These are phyloP conservation scores for Spathaspora sp. DNA, from an alignment of 1,139 yeast genomes.

Conservation along the genomic window DNA sequence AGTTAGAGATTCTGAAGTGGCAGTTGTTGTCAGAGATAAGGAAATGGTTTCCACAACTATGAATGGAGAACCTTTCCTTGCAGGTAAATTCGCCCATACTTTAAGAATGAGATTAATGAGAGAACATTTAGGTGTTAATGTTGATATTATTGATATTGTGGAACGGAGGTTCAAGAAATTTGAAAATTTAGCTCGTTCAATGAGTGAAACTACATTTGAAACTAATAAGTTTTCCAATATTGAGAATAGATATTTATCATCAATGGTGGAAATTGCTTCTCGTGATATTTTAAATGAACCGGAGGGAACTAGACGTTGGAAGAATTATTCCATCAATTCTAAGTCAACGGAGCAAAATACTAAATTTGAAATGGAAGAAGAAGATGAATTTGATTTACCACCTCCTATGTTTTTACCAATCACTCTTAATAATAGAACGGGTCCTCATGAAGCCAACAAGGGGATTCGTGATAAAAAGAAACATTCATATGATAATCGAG, in stretches of 20 bases:
- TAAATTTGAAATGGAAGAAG: conserved; percentile 24
- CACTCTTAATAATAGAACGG: conserved; percentile 86
- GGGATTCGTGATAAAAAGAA: conserved; percentile 86
- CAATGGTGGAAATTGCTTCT: conserved; percentile 73
- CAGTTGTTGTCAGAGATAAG: conserved; percentile 82
- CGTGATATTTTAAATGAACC: conserved; percentile 57
- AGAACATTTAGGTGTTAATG: conserved; percentile 93
- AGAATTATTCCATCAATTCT: conserved; percentile 26
- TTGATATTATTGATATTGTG: conserved; percentile 80
- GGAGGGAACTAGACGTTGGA: conserved; percentile 53
- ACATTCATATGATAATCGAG: conserved; percentile 77
- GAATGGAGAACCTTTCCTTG: conserved; percentile 80
- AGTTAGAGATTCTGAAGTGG: conserved; percentile 89
- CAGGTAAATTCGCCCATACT: conserved; percentile 87
- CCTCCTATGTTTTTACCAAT: conserved; percentile 47
- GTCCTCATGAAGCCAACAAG: conserved; percentile 66
- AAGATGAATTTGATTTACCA: conserved; percentile 28
- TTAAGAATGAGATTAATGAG: conserved; percentile 90
- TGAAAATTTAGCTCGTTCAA: conserved; percentile 52
- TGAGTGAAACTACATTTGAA: conserved; percentile 42
- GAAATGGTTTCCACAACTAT: conserved; percentile 71
- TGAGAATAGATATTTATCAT: conserved; percentile 46
- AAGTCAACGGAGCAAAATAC: conserved; percentile 19
- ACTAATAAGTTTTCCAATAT: conserved; percentile 37
- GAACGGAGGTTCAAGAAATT: conserved; percentile 70